phyloP scores from a whole-genome alignment of 1,284 basidiomycete genomes.

The Melampsora larici-populina region DNA sequence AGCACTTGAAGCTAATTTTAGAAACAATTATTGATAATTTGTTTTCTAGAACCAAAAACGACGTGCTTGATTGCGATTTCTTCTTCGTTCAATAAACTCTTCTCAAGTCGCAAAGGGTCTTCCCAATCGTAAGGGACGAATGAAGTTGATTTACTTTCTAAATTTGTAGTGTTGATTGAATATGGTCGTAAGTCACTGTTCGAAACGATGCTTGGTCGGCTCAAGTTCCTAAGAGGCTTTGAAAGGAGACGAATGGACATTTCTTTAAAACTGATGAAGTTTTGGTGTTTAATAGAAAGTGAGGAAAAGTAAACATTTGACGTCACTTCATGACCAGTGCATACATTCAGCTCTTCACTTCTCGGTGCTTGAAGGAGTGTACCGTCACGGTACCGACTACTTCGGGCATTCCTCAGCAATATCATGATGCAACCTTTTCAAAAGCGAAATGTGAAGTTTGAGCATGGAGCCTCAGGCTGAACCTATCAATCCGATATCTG shows the following conservation, averaged over 20 bases:
- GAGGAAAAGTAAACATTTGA: too few species aligned
- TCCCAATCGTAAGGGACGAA: conserved; percentile 42
- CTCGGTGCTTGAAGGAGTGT: too few species aligned
- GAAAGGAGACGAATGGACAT: neutral
- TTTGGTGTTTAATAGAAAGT: too few species aligned
- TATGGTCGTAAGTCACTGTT: neutral
- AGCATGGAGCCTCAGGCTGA: too few species aligned
- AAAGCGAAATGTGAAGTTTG: too few species aligned
- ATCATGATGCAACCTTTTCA: too few species aligned
- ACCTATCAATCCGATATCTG: neutral
- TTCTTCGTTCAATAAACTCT: conserved; percentile 73
- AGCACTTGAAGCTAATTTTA: conserved; percentile 7
- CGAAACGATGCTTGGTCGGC: neutral
- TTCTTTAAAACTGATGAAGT: too few species aligned
- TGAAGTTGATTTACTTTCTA: neutral
- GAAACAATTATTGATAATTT: conserved; percentile 16
- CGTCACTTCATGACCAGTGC: too few species aligned
- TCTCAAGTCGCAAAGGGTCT: conserved; percentile 31
- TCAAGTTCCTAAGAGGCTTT: neutral
- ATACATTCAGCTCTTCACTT: too few species aligned
- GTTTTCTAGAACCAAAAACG: too few species aligned
- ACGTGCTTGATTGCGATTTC: conserved; percentile 79
- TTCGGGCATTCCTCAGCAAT: too few species aligned
- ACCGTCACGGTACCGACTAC: too few species aligned
- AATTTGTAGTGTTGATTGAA: neutral